These are phyloP conservation scores for Yueomyces sinensis DNA, from an alignment of 805 yeast species.

Conservation along the genomic window DNA sequence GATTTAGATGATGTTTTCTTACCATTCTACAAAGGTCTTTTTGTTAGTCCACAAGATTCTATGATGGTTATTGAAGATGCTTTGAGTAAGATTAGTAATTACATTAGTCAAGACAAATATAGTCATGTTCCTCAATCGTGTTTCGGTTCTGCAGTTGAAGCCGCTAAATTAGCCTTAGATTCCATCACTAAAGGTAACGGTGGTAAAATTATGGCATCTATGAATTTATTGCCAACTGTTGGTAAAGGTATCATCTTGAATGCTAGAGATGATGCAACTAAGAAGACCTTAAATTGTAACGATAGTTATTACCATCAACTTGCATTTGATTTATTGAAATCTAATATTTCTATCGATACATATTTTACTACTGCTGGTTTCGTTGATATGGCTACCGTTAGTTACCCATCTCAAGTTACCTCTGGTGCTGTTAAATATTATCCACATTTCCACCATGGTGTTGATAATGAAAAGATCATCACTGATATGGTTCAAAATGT, in stretches of 20 bases:
- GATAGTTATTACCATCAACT: constrained; percentile 49
- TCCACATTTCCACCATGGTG: constrained; percentile 48
- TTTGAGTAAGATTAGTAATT: constrained; percentile 34
- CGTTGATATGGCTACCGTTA: constrained; percentile 66
- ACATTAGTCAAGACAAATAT: constrained; percentile 22
- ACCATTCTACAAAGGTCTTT: constrained; percentile 68
- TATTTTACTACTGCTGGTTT: constrained; percentile 52
- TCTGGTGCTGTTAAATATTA: constrained; percentile 62
- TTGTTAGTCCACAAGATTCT: constrained; percentile 65
- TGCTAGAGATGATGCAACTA: constrained; percentile 29
- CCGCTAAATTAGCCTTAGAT: constrained; percentile 49
- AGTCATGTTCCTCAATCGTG: constrained; percentile 40
- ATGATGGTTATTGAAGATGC: constrained; percentile 52
- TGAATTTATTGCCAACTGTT: constrained; percentile 61
- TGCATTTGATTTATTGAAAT: constrained; percentile 39
- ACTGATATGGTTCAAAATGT: constrained; percentile 46
- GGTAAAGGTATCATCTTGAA: constrained; percentile 63
- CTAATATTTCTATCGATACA: constrained; percentile 64
- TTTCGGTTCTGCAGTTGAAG: constrained; percentile 65
- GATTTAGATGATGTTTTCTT: constrained; percentile 51
- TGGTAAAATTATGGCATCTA: constrained; percentile 64
- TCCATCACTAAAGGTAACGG: constrained; percentile 44
- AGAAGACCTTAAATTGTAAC: constrained; percentile 43
- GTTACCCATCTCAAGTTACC: constrained; percentile 45
- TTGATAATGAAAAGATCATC: constrained; percentile 57